Base-by-base conservation (phyloP, 371 early-diverging fungal genomes). In the Umbelopsis sp. region DNA sequence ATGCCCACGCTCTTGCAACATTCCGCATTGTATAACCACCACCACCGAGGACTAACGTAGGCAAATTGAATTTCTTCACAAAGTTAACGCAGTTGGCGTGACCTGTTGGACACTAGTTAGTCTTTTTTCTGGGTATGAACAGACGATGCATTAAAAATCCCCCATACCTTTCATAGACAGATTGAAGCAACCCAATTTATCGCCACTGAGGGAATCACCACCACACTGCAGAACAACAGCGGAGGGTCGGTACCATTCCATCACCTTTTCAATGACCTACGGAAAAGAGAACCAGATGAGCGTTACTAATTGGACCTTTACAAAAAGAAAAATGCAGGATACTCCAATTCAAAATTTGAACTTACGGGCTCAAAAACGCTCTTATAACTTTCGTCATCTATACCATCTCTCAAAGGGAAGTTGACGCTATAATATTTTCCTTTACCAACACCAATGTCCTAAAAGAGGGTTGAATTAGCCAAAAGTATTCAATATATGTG, bases 1-100 rank as follows among this genome's bases (percentile, higher is more conserved):
- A 99, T 5, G 97, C 93, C 99, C 99, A 99, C 11, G 96, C 92
- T 32, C 98, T 87, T 12, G 97, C 92, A 0, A 99, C 99, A 79
- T 99, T 99, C 67, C 97, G 91, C 78, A 99, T 97, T 0, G 99
- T 98, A 75, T 99, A 99, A 1, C 99, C 99, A 51, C 99, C 99
- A 38, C 99, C 99, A 67, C 99, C 99, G 4, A 99, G 83, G 65
- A 99, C 86, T 69, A 99, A 76, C 72, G 97, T 74, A 11, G 99
- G 99, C 65, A 99, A 81, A 72, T 94, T 92, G 73, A 99, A 94
- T 24, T 84, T 88, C 71, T 96, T 97, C 65, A 99, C 92, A 75
- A 93, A 98, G 63, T 92, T 91, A 14, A 99, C 94, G 69, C 99
- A 98, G 53, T 89, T 87, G 10, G 96, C 97, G 71, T 99, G 90